Conservation (phyloP, 163 green algal genomes). For the Chlorella variabilis region DNA sequence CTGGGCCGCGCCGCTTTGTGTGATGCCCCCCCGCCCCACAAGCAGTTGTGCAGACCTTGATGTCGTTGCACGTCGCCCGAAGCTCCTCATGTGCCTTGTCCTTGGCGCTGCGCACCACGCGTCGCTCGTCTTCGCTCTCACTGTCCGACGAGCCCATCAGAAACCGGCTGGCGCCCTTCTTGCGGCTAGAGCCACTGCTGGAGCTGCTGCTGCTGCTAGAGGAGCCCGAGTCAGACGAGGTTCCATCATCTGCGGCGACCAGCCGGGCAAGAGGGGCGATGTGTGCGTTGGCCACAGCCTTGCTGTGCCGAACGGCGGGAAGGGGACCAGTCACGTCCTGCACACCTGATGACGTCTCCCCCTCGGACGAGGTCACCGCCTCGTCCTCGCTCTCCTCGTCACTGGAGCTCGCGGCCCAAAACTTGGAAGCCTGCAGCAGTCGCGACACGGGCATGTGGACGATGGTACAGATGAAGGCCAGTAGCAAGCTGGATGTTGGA, state of each 20-base stretch:
- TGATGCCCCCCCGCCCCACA: no score
- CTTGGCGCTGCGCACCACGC: slow-evolving; percentile 89
- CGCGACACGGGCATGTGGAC: no score
- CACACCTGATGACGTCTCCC: slow-evolving; percentile 47
- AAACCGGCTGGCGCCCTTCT: slow-evolving; percentile 66
- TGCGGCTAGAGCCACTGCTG: not conserved
- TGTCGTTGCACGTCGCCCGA: slow-evolving; percentile 80
- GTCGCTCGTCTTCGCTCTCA: slow-evolving; percentile 83
- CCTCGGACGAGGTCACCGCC: slow-evolving; percentile 28
- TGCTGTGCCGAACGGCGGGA: no score
- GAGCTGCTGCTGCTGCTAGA: not conserved
- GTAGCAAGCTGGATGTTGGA: no score
- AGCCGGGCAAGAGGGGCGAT: no score
- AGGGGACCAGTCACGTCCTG: no score
- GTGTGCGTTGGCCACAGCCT: no score
- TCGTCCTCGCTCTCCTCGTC: slow-evolving; percentile 80
- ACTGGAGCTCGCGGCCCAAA: slow-evolving; percentile 77
- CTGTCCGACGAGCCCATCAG: slow-evolving; percentile 78
- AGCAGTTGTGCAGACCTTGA: slow-evolving; percentile 64
- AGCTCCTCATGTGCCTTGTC: slow-evolving; percentile 95
- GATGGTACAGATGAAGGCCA: no score
- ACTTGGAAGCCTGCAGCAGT: slow-evolving; percentile 70
- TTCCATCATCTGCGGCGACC: slow-evolving; percentile 18
- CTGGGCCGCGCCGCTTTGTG: no score
- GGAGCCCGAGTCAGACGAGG: slow-evolving; percentile 66